These are phyloP conservation scores for Arthrobotrys entomopaga DNA, from an alignment of 2,329 filamentous ascomycete species.

Conservation along the genomic window DNA sequence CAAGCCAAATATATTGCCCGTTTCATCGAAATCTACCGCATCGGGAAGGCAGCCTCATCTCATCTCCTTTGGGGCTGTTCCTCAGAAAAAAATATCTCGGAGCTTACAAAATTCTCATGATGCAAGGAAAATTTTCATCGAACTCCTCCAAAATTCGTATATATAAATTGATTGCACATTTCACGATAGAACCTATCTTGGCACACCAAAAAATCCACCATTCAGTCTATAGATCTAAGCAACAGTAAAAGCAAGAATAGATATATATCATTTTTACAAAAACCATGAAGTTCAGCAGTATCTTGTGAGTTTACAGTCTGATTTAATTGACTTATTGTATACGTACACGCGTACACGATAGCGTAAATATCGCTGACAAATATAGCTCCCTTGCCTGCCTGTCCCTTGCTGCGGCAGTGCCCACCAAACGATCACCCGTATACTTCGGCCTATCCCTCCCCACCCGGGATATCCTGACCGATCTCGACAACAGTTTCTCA, in stretches of 20 bases:
- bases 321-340: neutral
- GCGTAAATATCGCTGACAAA: neutral
- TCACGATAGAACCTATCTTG: no score
- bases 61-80: no score
- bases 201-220: no score
- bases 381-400: constrained; percentile 3
- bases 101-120: neutral
- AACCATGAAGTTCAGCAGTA: constrained; percentile 17
- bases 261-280: no score
- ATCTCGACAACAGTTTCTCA: constrained; percentile 3
- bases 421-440: neutral
- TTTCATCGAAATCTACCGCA: no score
- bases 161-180: constrained; percentile 8
- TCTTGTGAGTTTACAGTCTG: constrained; percentile 1
- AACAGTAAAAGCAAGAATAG: no score
- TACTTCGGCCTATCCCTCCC: constrained; percentile 10
- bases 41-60: no score
- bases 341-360: neutral
- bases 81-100: no score
- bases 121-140: neutral
- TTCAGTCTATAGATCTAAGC: no score
- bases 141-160: constrained; percentile 5
- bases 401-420: constrained; percentile 3
- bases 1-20: no score
- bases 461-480: neutral